Conservation (phyloP, 257 asterid genomes). For the Scutellaria minor region DNA sequence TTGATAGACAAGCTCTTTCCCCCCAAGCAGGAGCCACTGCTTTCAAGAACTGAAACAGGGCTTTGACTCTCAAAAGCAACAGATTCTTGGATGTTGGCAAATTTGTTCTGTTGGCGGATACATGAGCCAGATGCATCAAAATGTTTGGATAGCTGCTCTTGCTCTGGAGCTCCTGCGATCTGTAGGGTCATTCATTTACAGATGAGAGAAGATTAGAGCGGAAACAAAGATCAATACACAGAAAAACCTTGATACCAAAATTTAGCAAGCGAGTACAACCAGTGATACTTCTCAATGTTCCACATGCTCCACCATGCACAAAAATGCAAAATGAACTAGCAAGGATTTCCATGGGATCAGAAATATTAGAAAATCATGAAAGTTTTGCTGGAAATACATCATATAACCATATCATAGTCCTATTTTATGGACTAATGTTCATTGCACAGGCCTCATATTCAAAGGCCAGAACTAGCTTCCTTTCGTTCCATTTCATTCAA, state of each 20-base stretch:
- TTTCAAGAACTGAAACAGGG: slow-evolving; percentile 80
- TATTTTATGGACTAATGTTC: not conserved
- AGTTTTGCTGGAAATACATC: slow-evolving; percentile 5
- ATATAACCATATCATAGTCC: not conserved
- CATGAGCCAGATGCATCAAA: slow-evolving; percentile 29
- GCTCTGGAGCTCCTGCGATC: slow-evolving; percentile 37
- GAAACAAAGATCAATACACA: slow-evolving; percentile 3
- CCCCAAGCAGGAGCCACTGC: slow-evolving; percentile 51
- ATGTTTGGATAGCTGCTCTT: slow-evolving; percentile 34
- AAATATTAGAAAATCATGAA: slow-evolving; percentile 7
- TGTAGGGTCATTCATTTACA: slow-evolving; percentile 30
- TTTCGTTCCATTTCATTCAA: not conserved
- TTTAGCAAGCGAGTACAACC: not conserved
- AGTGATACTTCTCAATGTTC: not conserved
- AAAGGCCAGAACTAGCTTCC: not conserved
- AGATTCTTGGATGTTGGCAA: slow-evolving; percentile 42
- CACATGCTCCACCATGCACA: not conserved
- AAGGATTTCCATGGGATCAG: no score
- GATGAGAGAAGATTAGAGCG: slow-evolving; percentile 27
- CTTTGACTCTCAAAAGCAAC: slow-evolving; percentile 59
- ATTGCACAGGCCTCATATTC: not conserved
- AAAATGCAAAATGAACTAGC: slow-evolving; percentile 20
- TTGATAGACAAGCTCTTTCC: slow-evolving; percentile 45
- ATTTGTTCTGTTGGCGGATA: slow-evolving; percentile 31
- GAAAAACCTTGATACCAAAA: slow-evolving; percentile 12